Percentiles rank a stretch among this genome's conserved stretches.
phyloP scores from a whole-genome alignment of 305 asterid species.

The Fraxinus albicans region DNA sequence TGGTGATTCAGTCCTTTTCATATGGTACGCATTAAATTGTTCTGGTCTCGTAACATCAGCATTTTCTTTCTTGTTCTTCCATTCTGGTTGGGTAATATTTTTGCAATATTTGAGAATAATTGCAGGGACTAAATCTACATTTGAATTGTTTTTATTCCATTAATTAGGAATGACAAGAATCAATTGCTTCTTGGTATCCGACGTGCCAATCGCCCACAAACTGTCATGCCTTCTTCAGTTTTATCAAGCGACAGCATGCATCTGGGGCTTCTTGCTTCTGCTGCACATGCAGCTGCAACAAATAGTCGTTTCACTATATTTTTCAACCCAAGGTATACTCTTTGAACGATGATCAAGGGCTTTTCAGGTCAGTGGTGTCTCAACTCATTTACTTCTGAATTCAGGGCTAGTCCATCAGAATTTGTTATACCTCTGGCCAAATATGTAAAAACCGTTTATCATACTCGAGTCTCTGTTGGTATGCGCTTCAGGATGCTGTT shows the following conservation, averaged over 20 bases:
- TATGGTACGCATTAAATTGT: slow-evolving; percentile 47
- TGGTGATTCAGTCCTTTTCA: slow-evolving; percentile 81
- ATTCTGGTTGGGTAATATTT: neutral
- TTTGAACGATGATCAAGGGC: neutral
- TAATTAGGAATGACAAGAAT: slow-evolving; percentile 66
- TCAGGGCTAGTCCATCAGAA: slow-evolving; percentile 76
- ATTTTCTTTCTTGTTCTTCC: neutral
- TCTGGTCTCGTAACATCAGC: neutral
- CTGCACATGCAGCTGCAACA: slow-evolving; percentile 84
- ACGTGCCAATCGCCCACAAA: slow-evolving; percentile 71
- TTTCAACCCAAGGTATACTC: slow-evolving; percentile 67
- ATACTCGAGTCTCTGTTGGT: slow-evolving; percentile 77
- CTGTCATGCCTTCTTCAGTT: slow-evolving; percentile 84
- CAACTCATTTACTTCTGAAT: slow-evolving; percentile 20
- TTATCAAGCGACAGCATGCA: slow-evolving; percentile 88
- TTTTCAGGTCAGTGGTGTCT: neutral
- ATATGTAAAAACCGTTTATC: slow-evolving; percentile 64
- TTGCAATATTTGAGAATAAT: neutral
- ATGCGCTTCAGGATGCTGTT: slow-evolving; percentile 89
- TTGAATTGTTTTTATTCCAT: slow-evolving; percentile 13
- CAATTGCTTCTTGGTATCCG: slow-evolving; percentile 75
- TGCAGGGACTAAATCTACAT: neutral
- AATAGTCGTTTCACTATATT: slow-evolving; percentile 77
- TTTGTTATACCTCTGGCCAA: slow-evolving; percentile 77
- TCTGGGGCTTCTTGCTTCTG: slow-evolving; percentile 86